Evolutionary conservation across 768 basidiomycete genomes (phyloP), one percentile per base, ranked within the genome.

Genomic region (Leucosporidium creatinivorum): DNA sequence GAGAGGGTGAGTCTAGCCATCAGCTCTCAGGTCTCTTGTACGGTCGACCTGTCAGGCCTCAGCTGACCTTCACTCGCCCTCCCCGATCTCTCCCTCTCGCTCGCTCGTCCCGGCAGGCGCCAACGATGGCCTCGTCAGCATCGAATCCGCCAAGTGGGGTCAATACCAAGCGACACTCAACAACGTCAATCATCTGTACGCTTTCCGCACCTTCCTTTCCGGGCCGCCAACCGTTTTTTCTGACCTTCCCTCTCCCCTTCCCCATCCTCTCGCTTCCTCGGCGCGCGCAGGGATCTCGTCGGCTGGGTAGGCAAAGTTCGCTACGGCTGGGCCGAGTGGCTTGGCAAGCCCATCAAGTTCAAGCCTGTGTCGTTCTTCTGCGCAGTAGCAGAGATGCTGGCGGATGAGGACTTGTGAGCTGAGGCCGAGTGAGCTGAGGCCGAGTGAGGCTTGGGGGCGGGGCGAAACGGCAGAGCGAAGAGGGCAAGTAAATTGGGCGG

Each of bases 101-200:
- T 77, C n/a, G n/a, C n/a, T 87, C 25, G 86, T 88, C 73, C n/a
- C 50, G 88, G 92, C 96, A 79, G 94, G 93, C 23, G 85, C 89
- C 39, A 96, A 97, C 74, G 92, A 97, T 77, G 96, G 96, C 1
- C 83, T 99, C 57, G 94, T 99, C 56, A 88, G 87, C 56, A 85
- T 94, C 54, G 81, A 86, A 67, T 91, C 90, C 7, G 86, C 92
- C 4, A 85, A 86, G 82, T 94, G 93, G 92, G 96, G 96, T 51
- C 50, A 51, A 23, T 97, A 98, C 76, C 84, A 91, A 60, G 96
- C 93, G n/a, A 98, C 94, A 3, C 81, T 99, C 25, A 82, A 84
- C 48, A 83, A 88, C 65, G 96, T 96, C 21, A 94, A 91, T 74
- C 96, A 99, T 76, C 84, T 94, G 47, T 66, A 70, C 63, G 78